Conservation (phyloP, 345 rosid species). For the Heritiera littoralis region DNA sequence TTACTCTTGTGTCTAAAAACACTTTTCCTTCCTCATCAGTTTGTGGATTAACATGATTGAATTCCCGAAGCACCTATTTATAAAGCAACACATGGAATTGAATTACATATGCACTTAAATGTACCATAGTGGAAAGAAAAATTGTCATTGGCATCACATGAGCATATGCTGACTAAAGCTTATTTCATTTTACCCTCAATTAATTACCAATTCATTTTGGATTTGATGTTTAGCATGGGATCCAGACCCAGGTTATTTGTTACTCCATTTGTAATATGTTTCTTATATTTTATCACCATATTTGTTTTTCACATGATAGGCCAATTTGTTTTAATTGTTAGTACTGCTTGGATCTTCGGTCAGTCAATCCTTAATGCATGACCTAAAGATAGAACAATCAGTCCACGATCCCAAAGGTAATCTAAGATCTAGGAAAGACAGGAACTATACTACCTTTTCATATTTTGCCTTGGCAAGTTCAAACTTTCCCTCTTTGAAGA, state of each 20-base stretch:
- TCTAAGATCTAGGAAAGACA: not conserved
- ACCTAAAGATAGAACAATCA: not conserved
- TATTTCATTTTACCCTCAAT: not conserved
- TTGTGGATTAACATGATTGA: conserved; percentile 97
- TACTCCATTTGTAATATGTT: conserved; percentile 4
- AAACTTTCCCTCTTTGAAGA: conserved; percentile 92
- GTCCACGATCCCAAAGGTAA: not conserved
- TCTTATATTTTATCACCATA: not conserved
- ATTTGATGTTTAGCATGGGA: not conserved
- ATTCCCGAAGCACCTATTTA: conserved; percentile 84
- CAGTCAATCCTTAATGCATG: not conserved
- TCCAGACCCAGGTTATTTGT: not conserved
- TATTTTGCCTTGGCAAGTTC: conserved; percentile 94
- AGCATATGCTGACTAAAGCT: not conserved
- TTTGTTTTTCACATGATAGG: not conserved
- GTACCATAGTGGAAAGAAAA: not conserved
- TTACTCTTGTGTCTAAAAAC: conserved; percentile 72
- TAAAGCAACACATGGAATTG: conserved; percentile 16
- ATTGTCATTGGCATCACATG: not conserved
- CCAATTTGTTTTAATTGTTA: not conserved
- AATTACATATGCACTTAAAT: not conserved
- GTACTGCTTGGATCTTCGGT: not conserved
- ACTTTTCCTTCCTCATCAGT: conserved; percentile 92
- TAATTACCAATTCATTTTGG: not conserved
- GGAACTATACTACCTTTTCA: conserved; percentile 67